Evolutionary conservation across 2,329 filamentous ascomycete species (phyloP), one percentile per base, ranked within the genome.

Genomic region (Gaeumannomyces tritici): DNA sequence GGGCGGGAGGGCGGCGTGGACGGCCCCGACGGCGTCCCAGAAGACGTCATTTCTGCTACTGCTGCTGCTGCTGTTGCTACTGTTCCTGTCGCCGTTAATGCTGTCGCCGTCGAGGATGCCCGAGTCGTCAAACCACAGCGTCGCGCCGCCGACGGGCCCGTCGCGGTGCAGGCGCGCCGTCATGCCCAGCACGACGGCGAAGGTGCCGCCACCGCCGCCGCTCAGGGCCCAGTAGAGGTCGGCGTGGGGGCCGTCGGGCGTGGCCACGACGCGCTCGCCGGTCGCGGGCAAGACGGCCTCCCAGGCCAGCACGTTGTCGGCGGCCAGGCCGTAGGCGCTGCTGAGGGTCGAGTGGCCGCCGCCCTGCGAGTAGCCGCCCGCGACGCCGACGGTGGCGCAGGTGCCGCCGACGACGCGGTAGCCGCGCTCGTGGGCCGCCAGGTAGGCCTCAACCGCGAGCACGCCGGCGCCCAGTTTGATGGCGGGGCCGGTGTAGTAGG

Each of bases 161-260:
- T 59, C 56, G 24, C 24, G 31, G 26, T 62, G 56, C 24, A 42
- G 28, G 7, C 24, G 24, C 24, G 59, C 61, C 6, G 56, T 59
- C 68, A 83, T 73, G 6, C 77, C 80, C 18, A 76, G 69, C 4
- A 84, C 79, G 1, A 85, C 73, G 1, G 75, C 83, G 65, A 79
- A 86, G 3, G 75, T 83, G 3, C 81, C 81, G 21, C 74, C 77
- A 3, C 82, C 81, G 6, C 82, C 80, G 9, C 81, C 80, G 58
- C 72, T 73, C 5, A 84, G 69, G 2, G 82, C 83, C 82, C 82
- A 86, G 70, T 80, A 84, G 1, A 85, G 73, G 62, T 85, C 82
- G 0, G 71, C 60, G 62, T 84, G 77, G 4, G 21, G n/a, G 26
- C 78, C 59, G 0, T 70, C 68, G 0, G 70, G 75, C 3, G 73